A percentile compares a stretch with the other conserved stretches of the same genome.
These are phyloP conservation scores for Mesotaenium endlicherianum DNA, from an alignment of 139 green algal species.

Conservation along the genomic window DNA sequence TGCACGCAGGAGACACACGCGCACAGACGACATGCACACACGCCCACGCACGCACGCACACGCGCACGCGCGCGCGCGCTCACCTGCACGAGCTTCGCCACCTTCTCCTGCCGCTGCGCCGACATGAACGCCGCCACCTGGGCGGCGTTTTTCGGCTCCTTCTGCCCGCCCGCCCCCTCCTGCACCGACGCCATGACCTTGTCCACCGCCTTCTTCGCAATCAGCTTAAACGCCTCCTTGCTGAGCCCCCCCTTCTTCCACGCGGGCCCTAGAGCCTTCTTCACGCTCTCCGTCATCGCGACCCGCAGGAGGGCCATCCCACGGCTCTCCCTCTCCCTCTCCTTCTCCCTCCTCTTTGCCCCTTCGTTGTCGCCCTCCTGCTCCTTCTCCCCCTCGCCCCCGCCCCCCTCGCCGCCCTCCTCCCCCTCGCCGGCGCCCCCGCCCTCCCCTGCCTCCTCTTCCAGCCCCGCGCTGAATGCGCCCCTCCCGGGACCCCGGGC, in stretches of 20 bases:
- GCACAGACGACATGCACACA: too few species aligned
- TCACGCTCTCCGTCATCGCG: constrained; percentile 19
- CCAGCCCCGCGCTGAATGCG: not conserved
- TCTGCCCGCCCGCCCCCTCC: too few species aligned
- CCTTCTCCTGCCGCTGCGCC: constrained; percentile 26
- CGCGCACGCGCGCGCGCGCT: not conserved
- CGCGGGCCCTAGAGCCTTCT: constrained; percentile 22
- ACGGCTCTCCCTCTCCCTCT: not conserved
- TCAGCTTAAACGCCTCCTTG: constrained; percentile 31
- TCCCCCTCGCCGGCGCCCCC: not conserved
- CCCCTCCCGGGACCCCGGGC: not conserved
- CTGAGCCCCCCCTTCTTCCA: constrained; percentile 27
- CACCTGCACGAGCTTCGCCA: constrained; percentile 42
- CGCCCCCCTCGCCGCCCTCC: not conserved
- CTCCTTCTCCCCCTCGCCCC: not conserved
- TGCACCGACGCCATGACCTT: constrained; percentile 30
- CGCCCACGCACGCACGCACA: not conserved
- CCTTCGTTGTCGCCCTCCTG: not conserved
- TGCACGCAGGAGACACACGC: too few species aligned
- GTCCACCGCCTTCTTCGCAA: constrained; percentile 45
- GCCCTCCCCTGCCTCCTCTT: not conserved
- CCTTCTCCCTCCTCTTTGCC: not conserved
- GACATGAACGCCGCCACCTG: constrained; percentile 32
- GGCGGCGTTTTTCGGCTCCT: constrained; percentile 8
- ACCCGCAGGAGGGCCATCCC: not conserved